phyloP scores from a whole-genome alignment of 495 filamentous ascomycete genomes.

The Poronia punctata region DNA sequence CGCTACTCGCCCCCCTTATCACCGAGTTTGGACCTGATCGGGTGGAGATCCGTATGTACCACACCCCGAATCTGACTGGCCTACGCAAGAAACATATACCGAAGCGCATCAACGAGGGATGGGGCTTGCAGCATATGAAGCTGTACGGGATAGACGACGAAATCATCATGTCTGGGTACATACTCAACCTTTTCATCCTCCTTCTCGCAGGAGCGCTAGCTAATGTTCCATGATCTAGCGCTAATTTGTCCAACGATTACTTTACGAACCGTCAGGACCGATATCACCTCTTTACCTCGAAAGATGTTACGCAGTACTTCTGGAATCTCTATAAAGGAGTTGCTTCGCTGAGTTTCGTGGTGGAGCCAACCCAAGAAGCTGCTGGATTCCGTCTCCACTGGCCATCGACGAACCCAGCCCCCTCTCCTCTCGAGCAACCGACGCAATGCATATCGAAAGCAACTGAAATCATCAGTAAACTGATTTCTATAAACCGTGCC shows the following conservation, averaged over 20 bases:
- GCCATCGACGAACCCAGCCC: slow-evolving; percentile 67
- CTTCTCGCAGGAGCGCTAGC: no score
- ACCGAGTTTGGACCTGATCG: slow-evolving; percentile 74
- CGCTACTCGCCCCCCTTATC: slow-evolving; percentile 74
- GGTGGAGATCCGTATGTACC: slow-evolving; percentile 95
- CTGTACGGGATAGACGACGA: slow-evolving; percentile 95
- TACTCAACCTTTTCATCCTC: not conserved
- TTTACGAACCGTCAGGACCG: slow-evolving; percentile 94
- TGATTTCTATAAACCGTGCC: slow-evolving; percentile 46
- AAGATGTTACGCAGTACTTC: slow-evolving; percentile 76
- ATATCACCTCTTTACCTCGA: slow-evolving; percentile 84
- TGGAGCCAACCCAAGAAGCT: slow-evolving; percentile 51
- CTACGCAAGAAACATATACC: slow-evolving; percentile 76
- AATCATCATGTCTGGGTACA: slow-evolving; percentile 84
- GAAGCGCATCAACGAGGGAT: slow-evolving; percentile 90
- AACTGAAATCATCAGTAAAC: slow-evolving; percentile 53
- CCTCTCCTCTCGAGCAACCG: slow-evolving; percentile 63
- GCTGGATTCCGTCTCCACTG: slow-evolving; percentile 69
- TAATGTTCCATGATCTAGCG: slow-evolving; percentile 39
- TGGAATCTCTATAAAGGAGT: slow-evolving; percentile 66
- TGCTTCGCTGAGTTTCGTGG: slow-evolving; percentile 71
- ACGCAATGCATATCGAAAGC: slow-evolving; percentile 61
- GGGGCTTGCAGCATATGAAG: slow-evolving; percentile 99
- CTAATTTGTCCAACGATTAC: slow-evolving; percentile 90
- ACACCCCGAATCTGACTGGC: slow-evolving; percentile 92